Evolutionary conservation across 176 grass and related monocot species (phyloP).

Genomic region (Coix lacrymajobi): DNA sequence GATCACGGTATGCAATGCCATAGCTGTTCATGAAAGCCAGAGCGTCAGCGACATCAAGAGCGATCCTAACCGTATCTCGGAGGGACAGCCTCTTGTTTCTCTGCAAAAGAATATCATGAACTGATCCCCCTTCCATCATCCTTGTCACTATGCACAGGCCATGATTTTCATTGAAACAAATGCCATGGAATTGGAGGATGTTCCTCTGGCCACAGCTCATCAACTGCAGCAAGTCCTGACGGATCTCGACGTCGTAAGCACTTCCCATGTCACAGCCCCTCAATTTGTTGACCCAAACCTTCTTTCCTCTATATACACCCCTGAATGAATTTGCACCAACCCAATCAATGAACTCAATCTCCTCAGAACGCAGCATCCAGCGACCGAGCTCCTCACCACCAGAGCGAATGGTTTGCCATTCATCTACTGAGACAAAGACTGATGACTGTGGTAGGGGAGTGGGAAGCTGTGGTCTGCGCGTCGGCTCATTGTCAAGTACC

Average conservation of each 20-base stretch:
- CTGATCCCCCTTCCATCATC: slow-evolving; percentile 92
- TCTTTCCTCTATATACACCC: slow-evolving; percentile 63
- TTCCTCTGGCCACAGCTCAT: slow-evolving; percentile 96
- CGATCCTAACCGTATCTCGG: slow-evolving; percentile 62
- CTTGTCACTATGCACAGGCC: slow-evolving; percentile 83
- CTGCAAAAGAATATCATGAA: slow-evolving; percentile 64
- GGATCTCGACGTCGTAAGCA: slow-evolving; percentile 84
- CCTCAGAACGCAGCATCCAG: slow-evolving; percentile 74
- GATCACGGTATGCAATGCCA: slow-evolving; percentile 75
- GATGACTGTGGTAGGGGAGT: slow-evolving; percentile 82
- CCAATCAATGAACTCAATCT: slow-evolving; percentile 87
- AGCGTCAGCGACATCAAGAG: slow-evolving; percentile 73
- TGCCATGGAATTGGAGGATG: slow-evolving; percentile 88
- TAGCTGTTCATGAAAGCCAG: slow-evolving; percentile 93
- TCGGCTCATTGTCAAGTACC: slow-evolving; percentile 50
- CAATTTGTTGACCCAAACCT: slow-evolving; percentile 91
- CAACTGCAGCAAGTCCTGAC: slow-evolving; percentile 87
- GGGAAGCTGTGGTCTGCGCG: slow-evolving; percentile 47
- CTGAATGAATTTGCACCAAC: slow-evolving; percentile 65
- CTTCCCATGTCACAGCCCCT: slow-evolving; percentile 90
- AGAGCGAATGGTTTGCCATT: slow-evolving; percentile 92
- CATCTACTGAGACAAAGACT: slow-evolving; percentile 83
- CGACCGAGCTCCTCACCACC: slow-evolving; percentile 80
- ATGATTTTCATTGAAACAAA: slow-evolving; percentile 77
- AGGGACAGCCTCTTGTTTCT: slow-evolving; percentile 66